Percentiles rank a stretch among this genome's conserved stretches.
Evolutionary conservation across 331 rosid genomes (phyloP).

Genomic region (Prunus yedoensis): DNA sequence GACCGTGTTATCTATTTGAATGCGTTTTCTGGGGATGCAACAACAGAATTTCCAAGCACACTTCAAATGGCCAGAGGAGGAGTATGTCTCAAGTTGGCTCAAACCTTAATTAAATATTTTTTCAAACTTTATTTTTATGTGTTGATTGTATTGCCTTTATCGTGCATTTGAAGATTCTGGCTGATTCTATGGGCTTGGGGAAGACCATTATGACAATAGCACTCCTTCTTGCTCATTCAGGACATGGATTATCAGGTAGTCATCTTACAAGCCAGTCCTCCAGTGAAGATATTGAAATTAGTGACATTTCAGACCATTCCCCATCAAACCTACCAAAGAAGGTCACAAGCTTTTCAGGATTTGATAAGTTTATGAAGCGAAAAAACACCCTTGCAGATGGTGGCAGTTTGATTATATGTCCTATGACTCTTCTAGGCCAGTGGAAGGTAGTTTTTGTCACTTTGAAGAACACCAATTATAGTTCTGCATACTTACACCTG

Average conservation of each 20-base stretch:
- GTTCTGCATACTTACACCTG: conserved; percentile 17
- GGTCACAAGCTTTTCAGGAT: conserved; percentile 54
- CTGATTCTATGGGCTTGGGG: conserved; percentile 99
- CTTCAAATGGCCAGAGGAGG: conserved; percentile 97
- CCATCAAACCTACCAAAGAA: conserved; percentile 40
- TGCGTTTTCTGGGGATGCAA: conserved; percentile 92
- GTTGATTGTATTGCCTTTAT: conserved; percentile 29
- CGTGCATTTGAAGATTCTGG: conserved; percentile 72
- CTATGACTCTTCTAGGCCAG: conserved; percentile 92
- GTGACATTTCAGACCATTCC: conserved; percentile 27
- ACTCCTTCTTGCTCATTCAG: conserved; percentile 74
- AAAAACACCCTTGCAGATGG: conserved; percentile 55
- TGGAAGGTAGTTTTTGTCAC: conserved; percentile 73
- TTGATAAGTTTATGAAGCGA: conserved; percentile 62
- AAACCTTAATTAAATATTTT: conserved; percentile 10
- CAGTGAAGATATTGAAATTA: conserved; percentile 44
- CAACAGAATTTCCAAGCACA: conserved; percentile 90
- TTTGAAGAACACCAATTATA: conserved; percentile 11
- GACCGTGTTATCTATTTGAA: conserved; percentile 70
- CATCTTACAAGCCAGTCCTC: conserved; percentile 40
- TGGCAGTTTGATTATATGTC: conserved; percentile 83
- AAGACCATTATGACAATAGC: conserved; percentile 96
- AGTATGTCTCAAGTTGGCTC: conserved; percentile 51
- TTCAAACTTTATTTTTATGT: background rate
- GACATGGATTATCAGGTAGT: conserved; percentile 52